Evolutionary conservation across 768 basidiomycete genomes (phyloP).

Genomic region (Dacryopinax spathularia): DNA sequence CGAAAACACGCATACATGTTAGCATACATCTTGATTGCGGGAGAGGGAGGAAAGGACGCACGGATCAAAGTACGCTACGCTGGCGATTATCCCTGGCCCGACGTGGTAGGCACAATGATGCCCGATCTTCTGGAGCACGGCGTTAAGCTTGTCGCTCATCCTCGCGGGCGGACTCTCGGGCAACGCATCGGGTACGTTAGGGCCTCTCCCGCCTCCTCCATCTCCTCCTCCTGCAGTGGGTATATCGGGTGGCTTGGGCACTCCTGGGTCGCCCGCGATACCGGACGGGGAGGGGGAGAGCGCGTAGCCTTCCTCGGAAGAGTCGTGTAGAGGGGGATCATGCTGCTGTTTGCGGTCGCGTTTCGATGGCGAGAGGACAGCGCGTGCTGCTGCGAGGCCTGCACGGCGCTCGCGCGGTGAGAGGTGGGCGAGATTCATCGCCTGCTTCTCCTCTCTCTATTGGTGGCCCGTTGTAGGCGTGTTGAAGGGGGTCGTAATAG

Average conservation of each 20-base stretch:
- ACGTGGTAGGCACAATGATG: constrained; percentile 48
- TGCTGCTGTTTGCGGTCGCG: background rate
- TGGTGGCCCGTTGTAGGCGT: too few species aligned
- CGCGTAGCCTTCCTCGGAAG: background rate
- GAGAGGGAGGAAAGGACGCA: constrained; percentile 26
- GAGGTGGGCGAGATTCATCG: constrained; percentile 4
- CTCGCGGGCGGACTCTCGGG: background rate
- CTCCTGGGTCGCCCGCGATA: background rate
- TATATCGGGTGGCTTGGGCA: background rate
- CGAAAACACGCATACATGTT: background rate
- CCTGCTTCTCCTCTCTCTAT: too few species aligned
- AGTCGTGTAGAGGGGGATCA: background rate
- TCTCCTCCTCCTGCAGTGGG: background rate
- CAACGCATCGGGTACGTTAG: background rate
- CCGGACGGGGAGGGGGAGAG: background rate
- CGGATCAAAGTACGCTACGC: constrained; percentile 84
- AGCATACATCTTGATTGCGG: background rate
- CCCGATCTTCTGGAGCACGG: constrained; percentile 10
- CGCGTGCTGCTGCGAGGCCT: background rate
- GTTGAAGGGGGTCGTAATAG: too few species aligned
- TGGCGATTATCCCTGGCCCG: constrained; percentile 74
- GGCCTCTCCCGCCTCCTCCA: background rate
- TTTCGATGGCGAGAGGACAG: background rate
- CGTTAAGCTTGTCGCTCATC: background rate
- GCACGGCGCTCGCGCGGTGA: background rate